phyloP scores from a whole-genome alignment of 345 rosid genomes.

The Garcia nutans region DNA sequence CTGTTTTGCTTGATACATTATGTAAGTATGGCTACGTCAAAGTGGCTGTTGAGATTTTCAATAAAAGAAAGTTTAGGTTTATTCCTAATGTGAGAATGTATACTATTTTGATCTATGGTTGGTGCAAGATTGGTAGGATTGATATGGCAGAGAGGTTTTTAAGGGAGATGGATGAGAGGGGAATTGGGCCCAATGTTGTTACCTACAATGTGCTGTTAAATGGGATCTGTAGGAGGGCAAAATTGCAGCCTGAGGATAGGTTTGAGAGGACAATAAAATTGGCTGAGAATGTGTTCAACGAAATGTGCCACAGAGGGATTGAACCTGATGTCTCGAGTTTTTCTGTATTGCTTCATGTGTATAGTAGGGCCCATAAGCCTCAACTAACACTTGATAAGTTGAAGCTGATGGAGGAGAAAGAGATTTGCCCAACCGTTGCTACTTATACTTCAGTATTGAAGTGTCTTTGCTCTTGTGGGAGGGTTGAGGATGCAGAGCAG shows the following conservation, averaged over 20 bases:
- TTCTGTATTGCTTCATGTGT: constrained; percentile 74
- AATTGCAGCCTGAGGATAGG: constrained; percentile 65
- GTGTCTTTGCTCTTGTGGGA: constrained; percentile 78
- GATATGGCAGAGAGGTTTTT: constrained; percentile 79
- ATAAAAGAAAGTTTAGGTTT: constrained; percentile 45
- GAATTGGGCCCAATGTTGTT: constrained; percentile 65
- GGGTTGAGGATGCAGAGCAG: constrained; percentile 62
- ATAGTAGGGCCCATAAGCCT: constrained; percentile 80
- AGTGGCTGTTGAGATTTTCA: constrained; percentile 62
- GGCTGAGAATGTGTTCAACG: constrained; percentile 78
- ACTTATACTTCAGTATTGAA: constrained; percentile 74
- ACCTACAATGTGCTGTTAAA: constrained; percentile 70
- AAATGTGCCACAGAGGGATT: constrained; percentile 74
- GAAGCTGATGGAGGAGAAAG: constrained; percentile 62
- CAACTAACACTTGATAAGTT: constrained; percentile 67
- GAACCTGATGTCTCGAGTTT: constrained; percentile 81
- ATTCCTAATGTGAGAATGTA: constrained; percentile 47
- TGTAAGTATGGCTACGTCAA: constrained; percentile 74
- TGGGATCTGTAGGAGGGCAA: constrained; percentile 79
- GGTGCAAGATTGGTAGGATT: constrained; percentile 69
- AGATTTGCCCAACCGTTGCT: constrained; percentile 55
- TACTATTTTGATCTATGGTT: constrained; percentile 69
- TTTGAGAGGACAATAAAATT: constrained; percentile 55
- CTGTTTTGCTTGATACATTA: constrained; percentile 68
- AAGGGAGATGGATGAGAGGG: constrained; percentile 59